phyloP scores from a whole-genome alignment of 148 eudicot species.

The Tetragonia tetragonoides region DNA sequence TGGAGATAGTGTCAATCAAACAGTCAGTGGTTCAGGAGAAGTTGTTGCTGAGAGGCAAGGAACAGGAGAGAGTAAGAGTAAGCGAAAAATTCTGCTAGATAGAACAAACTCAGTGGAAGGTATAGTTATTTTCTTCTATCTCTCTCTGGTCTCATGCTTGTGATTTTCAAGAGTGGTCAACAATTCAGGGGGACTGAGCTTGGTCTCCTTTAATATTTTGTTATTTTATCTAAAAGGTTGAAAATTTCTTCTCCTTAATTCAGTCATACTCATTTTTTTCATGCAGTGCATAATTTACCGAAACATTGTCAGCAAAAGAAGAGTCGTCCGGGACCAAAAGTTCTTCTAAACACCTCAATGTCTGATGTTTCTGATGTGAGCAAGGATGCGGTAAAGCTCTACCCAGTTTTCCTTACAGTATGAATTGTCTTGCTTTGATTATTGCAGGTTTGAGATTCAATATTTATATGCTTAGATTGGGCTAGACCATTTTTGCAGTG shows the following conservation, averaged over 20 bases:
- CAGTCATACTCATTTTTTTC: slow-evolving; percentile 1
- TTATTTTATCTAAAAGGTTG: neutral
- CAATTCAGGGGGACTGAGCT: no score
- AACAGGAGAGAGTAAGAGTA: slow-evolving; percentile 23
- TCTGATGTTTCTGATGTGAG: slow-evolving; percentile 38
- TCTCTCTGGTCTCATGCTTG: neutral
- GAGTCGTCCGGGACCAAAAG: slow-evolving; percentile 17
- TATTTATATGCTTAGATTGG: neutral
- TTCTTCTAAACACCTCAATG: slow-evolving; percentile 27
- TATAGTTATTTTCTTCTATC: slow-evolving; percentile 20
- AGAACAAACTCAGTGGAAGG: slow-evolving; percentile 51
- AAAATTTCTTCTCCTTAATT: neutral
- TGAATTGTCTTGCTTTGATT: slow-evolving; percentile 1
- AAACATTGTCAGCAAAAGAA: slow-evolving; percentile 20
- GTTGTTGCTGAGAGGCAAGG: slow-evolving; percentile 27
- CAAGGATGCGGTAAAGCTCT: slow-evolving; percentile 32
- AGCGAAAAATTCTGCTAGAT: slow-evolving; percentile 29
- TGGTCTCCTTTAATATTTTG: neutral
- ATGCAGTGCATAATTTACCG: slow-evolving; percentile 21
- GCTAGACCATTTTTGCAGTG: neutral
- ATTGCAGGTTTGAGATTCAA: neutral
- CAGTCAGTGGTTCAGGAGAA: slow-evolving; percentile 21
- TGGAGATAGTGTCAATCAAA: slow-evolving; percentile 29
- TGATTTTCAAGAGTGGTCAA: no score
- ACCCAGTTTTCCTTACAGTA: slow-evolving; percentile 8